Base-by-base conservation (phyloP, 2,329 filamentous ascomycete genomes). In the Elsinoe ampelina region DNA sequence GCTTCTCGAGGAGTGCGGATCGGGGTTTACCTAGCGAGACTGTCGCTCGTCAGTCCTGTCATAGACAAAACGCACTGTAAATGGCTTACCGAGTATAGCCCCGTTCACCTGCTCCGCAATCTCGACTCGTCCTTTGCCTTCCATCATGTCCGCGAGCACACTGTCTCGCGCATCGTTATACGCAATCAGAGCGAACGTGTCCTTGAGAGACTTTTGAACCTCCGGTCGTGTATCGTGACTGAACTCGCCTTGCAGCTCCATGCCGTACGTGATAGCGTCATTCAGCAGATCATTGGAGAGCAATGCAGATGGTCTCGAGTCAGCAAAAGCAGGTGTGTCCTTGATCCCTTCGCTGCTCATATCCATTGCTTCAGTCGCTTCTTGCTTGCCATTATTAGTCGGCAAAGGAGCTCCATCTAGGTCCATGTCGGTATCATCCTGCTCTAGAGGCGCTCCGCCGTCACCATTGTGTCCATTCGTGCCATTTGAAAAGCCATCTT, bases 21-120 rank as follows among this genome's bases (percentile, higher is more conserved):
- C 89, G 90, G 0, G 89, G 92, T 72, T 95, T 95, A 51, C 93
- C 93, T 2, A 96, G 78, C 0, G 89, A 95, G 41, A 89, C 92
- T 96, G 54, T 17, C 17, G 5, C 7, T 3, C 34, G 63, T 73
- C 63, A 72, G n/a, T n/a, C n/a, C n/a, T n/a, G n/a, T n/a, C n/a
- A n/a, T n/a, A n/a, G n/a, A n/a, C n/a, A n/a, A n/a, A n/a, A n/a
- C n/a, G n/a, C n/a, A n/a, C n/a, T n/a, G n/a, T n/a, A n/a, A n/a
- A n/a, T n/a, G n/a, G n/a, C n/a, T 74, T 75, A 95, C 90, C 83
- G 59, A 98, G 71, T 64, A 98, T 95, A 47, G 89, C 91, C 59
- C 89, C 88, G 71, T 97, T 97, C 57, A 98, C 76, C 70, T 95
- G 91, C 73, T 98, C 93, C 7, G 91, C 91, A 39, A 97, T 89